Evolutionary conservation across 192 early-diverging fungal species (phyloP).

Genomic region (Endogone sp.): DNA sequence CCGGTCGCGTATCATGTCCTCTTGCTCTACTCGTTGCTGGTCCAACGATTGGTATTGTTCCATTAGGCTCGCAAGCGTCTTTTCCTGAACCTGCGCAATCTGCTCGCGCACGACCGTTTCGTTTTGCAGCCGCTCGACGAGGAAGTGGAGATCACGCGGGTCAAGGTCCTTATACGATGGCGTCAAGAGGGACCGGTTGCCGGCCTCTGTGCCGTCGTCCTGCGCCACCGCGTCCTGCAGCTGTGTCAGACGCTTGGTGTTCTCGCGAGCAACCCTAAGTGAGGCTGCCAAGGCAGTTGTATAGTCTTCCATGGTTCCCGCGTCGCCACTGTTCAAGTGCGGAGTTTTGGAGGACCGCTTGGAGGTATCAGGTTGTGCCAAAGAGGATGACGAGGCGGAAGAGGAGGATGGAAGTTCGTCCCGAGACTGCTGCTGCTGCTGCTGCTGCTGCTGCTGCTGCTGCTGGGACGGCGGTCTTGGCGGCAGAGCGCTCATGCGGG

Average conservation of each 20-base stretch:
- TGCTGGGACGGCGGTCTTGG: neutral
- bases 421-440: neutral
- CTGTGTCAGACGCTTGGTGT: too few relatives aligned
- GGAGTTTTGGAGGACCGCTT: neutral
- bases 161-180: neutral
- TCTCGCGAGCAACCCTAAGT: too few relatives aligned
- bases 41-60: neutral
- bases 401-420: too few relatives aligned
- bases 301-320: neutral
- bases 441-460: neutral
- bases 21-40: too few relatives aligned
- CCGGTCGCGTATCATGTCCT: too few relatives aligned
- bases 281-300: too few relatives aligned
- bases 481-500: neutral
- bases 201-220: too few relatives aligned
- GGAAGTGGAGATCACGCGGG: neutral
- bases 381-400: neutral
- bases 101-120: neutral
- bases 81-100: neutral
- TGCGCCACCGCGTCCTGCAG: neutral
- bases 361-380: neutral
- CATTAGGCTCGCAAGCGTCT: neutral
- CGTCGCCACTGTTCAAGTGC: neutral
- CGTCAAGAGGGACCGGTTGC: too few relatives aligned
- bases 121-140: neutral